Evolutionary conservation across 768 basidiomycete genomes (phyloP).

Genomic region (Solioccasus polychromus): DNA sequence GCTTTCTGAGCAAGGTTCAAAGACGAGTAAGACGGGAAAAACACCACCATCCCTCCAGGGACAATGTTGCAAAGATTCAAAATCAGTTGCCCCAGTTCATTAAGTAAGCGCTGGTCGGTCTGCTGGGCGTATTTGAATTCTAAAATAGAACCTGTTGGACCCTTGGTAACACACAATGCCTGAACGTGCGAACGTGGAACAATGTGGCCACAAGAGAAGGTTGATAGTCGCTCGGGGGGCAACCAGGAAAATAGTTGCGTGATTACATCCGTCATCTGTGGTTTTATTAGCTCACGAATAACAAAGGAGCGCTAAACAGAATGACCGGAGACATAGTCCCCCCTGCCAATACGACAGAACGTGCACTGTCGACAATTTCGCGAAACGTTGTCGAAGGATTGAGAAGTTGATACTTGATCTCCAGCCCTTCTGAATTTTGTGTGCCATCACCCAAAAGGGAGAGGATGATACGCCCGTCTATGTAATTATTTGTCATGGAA

Average conservation of each 20-base stretch:
- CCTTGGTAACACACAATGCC: constrained; percentile 68
- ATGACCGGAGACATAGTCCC: constrained; percentile 98
- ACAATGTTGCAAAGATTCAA: constrained; percentile 76
- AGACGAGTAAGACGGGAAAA: constrained; percentile 90
- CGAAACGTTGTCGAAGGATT: constrained; percentile 87
- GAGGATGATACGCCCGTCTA: constrained; percentile 78
- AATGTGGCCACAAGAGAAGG: constrained; percentile 91
- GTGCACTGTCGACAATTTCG: constrained; percentile 77
- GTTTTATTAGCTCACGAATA: constrained; percentile 4
- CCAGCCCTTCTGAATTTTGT: constrained; percentile 43
- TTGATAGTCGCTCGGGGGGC: constrained; percentile 57
- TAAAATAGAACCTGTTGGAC: constrained; percentile 70
- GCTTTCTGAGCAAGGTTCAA: constrained; percentile 59
- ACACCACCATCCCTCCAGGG: constrained; percentile 88
- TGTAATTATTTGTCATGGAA: not conserved
- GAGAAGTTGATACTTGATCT: constrained; percentile 87
- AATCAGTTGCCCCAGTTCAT: constrained; percentile 81
- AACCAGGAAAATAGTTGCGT: constrained; percentile 76
- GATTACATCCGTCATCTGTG: constrained; percentile 82
- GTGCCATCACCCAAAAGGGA: constrained; percentile 38
- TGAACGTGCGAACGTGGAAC: constrained; percentile 78
- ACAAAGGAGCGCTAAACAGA: constrained; percentile 13
- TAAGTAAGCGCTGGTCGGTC: constrained; percentile 59
- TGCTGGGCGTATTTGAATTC: constrained; percentile 82
- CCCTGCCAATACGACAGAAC: constrained; percentile 88